Percentiles rank a stretch among this genome's conserved stretches.
Evolutionary conservation across 108 stramenopile genomes (phyloP).

Genomic region (Skeletonema grethae): DNA sequence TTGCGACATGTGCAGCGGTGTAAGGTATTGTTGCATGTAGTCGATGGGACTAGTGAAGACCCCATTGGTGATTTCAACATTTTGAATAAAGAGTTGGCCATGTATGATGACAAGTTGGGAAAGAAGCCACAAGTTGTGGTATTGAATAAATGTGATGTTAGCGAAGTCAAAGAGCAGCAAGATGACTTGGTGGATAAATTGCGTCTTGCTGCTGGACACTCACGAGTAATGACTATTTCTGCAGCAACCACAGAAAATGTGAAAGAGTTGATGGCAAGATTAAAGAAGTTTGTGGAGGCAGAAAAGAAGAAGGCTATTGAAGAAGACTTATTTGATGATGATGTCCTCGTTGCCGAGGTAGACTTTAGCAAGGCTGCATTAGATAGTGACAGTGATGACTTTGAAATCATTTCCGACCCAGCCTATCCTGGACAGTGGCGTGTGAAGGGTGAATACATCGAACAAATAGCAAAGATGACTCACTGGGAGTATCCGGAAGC

Average conservation of each 20-base stretch:
- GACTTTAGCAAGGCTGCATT: constrained; percentile 78
- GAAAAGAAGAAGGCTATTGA: constrained; percentile 75
- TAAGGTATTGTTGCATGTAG: constrained; percentile 91
- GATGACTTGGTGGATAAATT: constrained; percentile 72
- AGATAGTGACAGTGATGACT: constrained; percentile 86
- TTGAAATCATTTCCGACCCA: constrained; percentile 84
- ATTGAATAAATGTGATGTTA: constrained; percentile 92
- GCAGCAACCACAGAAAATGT: constrained; percentile 83
- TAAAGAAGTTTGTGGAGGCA: constrained; percentile 86
- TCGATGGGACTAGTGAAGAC: constrained; percentile 93
- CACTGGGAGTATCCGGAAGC: constrained; percentile 95
- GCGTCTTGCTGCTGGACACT: constrained; percentile 77
- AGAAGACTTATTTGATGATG: constrained; percentile 65
- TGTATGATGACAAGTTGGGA: constrained; percentile 84
- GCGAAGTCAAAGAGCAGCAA: constrained; percentile 79
- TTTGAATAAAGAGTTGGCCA: constrained; percentile 90
- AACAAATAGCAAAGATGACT: constrained; percentile 91
- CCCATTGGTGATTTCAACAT: constrained; percentile 91
- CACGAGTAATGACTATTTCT: constrained; percentile 85
- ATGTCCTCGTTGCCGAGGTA: constrained; percentile 78
- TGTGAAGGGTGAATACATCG: constrained; percentile 81
- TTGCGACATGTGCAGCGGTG: constrained; percentile 92
- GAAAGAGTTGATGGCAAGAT: constrained; percentile 89
- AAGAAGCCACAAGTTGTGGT: constrained; percentile 95
- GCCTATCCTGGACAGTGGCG: constrained; percentile 92